phyloP scores from a whole-genome alignment of 2,329 filamentous ascomycete genomes.

The Didymella segeticola region DNA sequence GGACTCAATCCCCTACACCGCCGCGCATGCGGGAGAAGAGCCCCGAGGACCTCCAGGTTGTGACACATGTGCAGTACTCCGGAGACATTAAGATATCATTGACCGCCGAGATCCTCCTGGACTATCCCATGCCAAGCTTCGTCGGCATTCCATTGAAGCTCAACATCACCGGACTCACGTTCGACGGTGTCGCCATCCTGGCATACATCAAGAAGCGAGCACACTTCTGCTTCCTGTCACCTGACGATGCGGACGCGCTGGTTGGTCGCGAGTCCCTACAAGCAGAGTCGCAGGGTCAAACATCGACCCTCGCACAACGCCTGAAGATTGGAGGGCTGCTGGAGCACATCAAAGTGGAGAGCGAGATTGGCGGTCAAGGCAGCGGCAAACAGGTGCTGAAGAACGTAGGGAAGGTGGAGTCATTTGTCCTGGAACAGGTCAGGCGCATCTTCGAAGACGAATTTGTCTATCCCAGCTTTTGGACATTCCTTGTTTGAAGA shows the following conservation, averaged over 20 bases:
- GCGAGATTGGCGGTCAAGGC: conserved; percentile 93
- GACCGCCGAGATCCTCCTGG: conserved; percentile 92
- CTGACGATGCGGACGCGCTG: conserved; percentile 81
- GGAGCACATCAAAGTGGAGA: conserved; percentile 94
- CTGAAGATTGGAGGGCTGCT: conserved; percentile 74
- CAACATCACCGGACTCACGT: conserved; percentile 92
- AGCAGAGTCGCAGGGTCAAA: conserved; percentile 34
- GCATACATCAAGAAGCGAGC: conserved; percentile 88
- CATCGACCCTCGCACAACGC: conserved; percentile 37
- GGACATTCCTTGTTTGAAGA: conserved; percentile 86
- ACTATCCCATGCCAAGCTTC: conserved; percentile 98
- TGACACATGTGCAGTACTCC: conserved; percentile 87
- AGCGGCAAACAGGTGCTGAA: conserved; percentile 93
- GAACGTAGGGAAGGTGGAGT: conserved; percentile 98
- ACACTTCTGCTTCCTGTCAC: conserved; percentile 93
- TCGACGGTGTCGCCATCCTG: conserved; percentile 91
- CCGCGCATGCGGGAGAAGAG: conserved; percentile 72
- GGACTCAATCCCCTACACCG: conserved; percentile 47
- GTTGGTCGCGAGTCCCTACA: conserved; percentile 54
- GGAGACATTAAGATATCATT: conserved; percentile 87
- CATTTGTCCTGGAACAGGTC: conserved; percentile 95
- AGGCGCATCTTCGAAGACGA: conserved; percentile 97
- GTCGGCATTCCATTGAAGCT: conserved; percentile 93
- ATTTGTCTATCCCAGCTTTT: conserved; percentile 97
- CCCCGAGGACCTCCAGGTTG: conserved; percentile 88